Evolutionary conservation across 1,139 yeast species (phyloP), one percentile per base, ranked within the genome.

Genomic region (Suhomyces panamericanus): DNA sequence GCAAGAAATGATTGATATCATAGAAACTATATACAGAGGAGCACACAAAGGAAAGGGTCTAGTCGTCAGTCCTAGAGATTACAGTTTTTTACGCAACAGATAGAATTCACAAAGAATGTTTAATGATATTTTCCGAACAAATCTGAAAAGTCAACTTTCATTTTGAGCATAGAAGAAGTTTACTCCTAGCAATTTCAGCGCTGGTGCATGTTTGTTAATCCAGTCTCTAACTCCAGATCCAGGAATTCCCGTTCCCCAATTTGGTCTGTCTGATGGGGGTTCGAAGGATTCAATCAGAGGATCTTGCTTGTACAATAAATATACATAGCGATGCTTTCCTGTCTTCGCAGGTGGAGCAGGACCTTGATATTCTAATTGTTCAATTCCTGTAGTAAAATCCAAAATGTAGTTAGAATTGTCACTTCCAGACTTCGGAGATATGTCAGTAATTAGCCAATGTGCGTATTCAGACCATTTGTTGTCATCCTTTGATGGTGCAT

Each of bases 1-100:
- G 52, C 97, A 93, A 63, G 98, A 90, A 54, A 65, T 93, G 71
- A 87, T 93, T 30, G 99, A 93, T 63, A 86, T 95, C 29, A 69
- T 93, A 22, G 99, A 95, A 60, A 86, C 95, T 0, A 81, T 93
- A 1, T 93, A 85, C 62, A 67, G 97, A 50, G 98, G 96, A 0
- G 98, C 98, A 2, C 72, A 81, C 35, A 90, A 90, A 67, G 98
- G 98, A 31, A 86, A 89, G 63, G 98, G 99, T 49, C 69, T 93
- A 52, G 98, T 90, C 13, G 78, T 85, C 8, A 85, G 96, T 54
- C 98, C 98, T 0, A 76, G 73, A 56, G 89, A 83, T 70, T 73
- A 81, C 66, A 70, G 73, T 48, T 53, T 64, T 28, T 13, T 44
- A 16, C 27, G 44, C 16, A 38, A 38, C 13, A 32, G 44, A 20